A percentile compares a stretch with the other conserved stretches of the same genome.
phyloP scores from a whole-genome alignment of 345 rosid species.

The Populus nigra region DNA sequence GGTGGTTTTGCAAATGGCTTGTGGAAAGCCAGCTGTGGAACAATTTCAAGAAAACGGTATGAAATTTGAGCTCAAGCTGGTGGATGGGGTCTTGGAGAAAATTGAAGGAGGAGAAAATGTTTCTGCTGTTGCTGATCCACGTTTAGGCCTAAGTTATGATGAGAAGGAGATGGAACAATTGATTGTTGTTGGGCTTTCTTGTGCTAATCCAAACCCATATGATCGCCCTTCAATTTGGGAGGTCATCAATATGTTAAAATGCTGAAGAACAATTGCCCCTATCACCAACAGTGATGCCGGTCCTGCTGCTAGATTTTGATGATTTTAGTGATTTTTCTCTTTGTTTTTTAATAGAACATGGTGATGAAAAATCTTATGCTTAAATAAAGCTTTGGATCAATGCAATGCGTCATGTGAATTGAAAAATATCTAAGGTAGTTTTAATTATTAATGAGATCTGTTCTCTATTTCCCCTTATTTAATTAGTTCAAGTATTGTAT shows the following conservation, averaged over 20 bases:
- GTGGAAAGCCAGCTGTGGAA: neutral
- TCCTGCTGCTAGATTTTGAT: too few relatives aligned
- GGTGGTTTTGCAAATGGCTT: conserved; percentile 5
- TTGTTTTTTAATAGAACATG: too few relatives aligned
- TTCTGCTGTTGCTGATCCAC: conserved; percentile 2
- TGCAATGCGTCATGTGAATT: too few relatives aligned
- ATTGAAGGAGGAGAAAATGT: neutral
- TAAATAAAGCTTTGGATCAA: too few relatives aligned
- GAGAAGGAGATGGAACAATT: neutral
- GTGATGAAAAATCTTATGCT: too few relatives aligned
- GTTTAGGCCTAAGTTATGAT: neutral
- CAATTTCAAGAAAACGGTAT: neutral
- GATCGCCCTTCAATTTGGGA: neutral
- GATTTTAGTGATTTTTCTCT: too few relatives aligned
- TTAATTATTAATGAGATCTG: too few relatives aligned
- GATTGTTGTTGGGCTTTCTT: neutral
- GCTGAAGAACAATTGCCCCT: neutral
- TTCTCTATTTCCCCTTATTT: too few relatives aligned
- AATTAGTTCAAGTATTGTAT: too few relatives aligned
- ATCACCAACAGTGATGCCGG: neutral
- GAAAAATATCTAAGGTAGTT: too few relatives aligned
- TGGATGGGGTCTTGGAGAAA: neutral
- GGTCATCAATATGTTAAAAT: neutral
- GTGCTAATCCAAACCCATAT: neutral
- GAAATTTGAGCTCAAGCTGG: neutral